A percentile compares a stretch with the other conserved stretches of the same genome.
Conservation (phyloP, 179 eudicot species). For the Silene vulgaris region DNA sequence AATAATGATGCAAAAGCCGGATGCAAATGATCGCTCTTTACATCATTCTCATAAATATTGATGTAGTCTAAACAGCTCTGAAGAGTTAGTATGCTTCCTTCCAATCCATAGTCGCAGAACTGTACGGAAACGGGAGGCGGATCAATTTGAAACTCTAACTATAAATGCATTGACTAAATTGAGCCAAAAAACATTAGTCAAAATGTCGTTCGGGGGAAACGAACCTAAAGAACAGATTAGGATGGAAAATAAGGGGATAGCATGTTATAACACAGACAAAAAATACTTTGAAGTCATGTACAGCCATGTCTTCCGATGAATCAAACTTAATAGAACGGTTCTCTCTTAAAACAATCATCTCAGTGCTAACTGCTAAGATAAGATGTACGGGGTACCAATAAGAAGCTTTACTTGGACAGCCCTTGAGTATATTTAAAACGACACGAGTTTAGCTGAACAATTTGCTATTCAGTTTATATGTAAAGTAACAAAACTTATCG, state of each 20-base stretch:
- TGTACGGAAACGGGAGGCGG: conserved; percentile 8
- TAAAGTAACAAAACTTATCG: not conserved
- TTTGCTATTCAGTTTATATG: not conserved
- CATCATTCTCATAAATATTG: conserved; percentile 41
- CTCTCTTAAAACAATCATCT: not conserved
- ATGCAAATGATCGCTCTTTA: conserved; percentile 43
- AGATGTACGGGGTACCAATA: not conserved
- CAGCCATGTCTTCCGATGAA: not conserved
- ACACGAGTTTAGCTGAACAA: not conserved
- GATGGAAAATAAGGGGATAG: not conserved
- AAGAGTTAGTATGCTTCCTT: conserved; percentile 61
- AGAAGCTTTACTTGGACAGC: not conserved
- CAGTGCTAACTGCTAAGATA: not conserved
- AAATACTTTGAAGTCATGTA: not conserved
- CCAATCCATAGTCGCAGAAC: conserved; percentile 49
- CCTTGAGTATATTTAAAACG: not conserved
- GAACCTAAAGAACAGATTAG: not conserved
- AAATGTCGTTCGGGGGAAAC: not conserved
- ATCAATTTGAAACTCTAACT: not conserved
- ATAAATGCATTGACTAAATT: not conserved
- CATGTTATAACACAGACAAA: not conserved
- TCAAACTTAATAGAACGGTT: not conserved
- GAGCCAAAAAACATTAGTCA: not conserved
- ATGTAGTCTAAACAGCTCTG: conserved; percentile 58
- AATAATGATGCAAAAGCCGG: conserved; percentile 53